Evolutionary conservation across 2,329 filamentous ascomycete species (phyloP).

Genomic region (Fusarium mundagurra): DNA sequence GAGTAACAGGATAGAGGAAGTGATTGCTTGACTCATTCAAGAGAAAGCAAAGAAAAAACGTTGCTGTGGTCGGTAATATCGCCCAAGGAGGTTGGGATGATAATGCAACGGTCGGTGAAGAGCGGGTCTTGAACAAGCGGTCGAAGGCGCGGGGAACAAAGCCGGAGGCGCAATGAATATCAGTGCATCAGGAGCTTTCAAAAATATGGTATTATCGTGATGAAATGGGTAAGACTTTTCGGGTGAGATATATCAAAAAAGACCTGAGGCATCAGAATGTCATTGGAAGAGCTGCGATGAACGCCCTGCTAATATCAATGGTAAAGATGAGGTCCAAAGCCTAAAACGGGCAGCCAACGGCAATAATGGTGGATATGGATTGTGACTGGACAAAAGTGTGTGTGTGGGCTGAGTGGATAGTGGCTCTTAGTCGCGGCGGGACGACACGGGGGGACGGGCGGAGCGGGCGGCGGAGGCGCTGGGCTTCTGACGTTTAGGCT

Average conservation of each 20-base stretch:
- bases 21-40: conserved; percentile 28
- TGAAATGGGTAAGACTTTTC: not conserved
- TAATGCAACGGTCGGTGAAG: conserved; percentile 38
- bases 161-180: conserved; percentile 28
- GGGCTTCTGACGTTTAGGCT: conserved; percentile 30
- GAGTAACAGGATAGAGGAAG: conserved; percentile 25
- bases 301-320: conserved; percentile 41
- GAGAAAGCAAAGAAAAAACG: conserved; percentile 20
- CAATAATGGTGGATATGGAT: conserved; percentile 33
- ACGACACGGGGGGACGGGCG: conserved; percentile 35
- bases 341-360: conserved; percentile 35
- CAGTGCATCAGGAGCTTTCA: conserved; percentile 13
- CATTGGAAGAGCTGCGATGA: conserved; percentile 34
- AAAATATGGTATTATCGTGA: conserved; percentile 16
- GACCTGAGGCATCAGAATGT: conserved; percentile 29
- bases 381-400: conserved; percentile 34
- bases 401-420: conserved; percentile 41
- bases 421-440: conserved; percentile 36
- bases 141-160: conserved; percentile 34
- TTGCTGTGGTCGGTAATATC: conserved; percentile 32
- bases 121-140: conserved; percentile 42
- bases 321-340: conserved; percentile 30
- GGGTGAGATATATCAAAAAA: conserved; percentile 29
- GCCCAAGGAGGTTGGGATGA: conserved; percentile 39
- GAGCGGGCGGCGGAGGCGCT: conserved; percentile 34